phyloP scores from a whole-genome alignment of 139 green algal genomes.

The Picochlorum sp. region DNA sequence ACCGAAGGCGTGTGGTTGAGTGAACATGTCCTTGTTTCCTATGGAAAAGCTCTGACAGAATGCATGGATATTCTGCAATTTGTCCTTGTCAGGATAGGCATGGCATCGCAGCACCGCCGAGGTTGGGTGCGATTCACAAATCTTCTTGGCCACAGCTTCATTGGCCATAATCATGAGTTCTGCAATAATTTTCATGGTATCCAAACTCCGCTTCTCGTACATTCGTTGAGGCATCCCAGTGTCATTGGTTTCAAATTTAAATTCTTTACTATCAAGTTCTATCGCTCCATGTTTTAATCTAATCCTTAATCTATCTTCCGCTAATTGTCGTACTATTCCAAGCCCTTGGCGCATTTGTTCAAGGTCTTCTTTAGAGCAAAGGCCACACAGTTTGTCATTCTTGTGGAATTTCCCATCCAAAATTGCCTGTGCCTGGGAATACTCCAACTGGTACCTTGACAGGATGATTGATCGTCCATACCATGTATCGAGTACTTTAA shows the following conservation, averaged over 20 bases:
- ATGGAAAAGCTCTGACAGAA: constrained; percentile 19
- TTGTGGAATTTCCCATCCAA: constrained; percentile 56
- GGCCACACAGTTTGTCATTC: constrained; percentile 4
- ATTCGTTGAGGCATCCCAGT: constrained; percentile 52
- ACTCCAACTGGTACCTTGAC: constrained; percentile 83
- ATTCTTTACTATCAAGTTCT: constrained; percentile 70
- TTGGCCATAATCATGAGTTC: constrained; percentile 98
- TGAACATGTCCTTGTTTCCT: constrained; percentile 9
- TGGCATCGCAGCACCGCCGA: constrained; percentile 63
- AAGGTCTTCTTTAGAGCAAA: constrained; percentile 52
- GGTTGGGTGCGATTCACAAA: constrained; percentile 59
- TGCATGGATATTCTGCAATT: constrained; percentile 45
- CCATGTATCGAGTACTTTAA: constrained; percentile 36
- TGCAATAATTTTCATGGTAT: constrained; percentile 88
- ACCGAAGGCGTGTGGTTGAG: constrained; percentile 26
- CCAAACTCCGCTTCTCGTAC: constrained; percentile 23
- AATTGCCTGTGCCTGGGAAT: constrained; percentile 73
- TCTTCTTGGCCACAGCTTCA: constrained; percentile 62
- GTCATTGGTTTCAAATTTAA: constrained; percentile 70
- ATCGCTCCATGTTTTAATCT: constrained; percentile 55
- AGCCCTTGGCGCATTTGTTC: constrained; percentile 54
- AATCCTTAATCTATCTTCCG: constrained; percentile 30
- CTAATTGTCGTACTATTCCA: constrained; percentile 54
- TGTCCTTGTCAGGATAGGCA: constrained; percentile 42
- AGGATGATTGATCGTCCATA: constrained; percentile 67